phyloP scores from a whole-genome alignment of 495 filamentous ascomycete genomes.

The Paragyromitra xinjiangensis region DNA sequence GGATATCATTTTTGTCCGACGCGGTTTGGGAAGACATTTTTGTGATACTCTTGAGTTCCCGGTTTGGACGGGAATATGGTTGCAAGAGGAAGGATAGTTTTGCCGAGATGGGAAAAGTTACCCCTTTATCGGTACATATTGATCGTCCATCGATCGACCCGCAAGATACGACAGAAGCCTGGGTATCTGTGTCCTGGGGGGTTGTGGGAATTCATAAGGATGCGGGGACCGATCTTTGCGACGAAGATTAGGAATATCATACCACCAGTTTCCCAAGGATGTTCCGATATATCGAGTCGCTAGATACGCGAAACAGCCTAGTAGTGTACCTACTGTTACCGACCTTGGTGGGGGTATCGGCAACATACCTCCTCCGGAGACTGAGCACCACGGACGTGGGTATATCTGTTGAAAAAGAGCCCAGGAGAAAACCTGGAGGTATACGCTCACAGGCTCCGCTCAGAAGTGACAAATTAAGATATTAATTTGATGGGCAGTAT shows the following conservation, averaged over 20 bases:
- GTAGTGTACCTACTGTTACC: slow-evolving; percentile 6
- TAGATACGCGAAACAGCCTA: background rate
- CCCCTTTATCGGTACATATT: background rate
- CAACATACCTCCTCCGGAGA: background rate
- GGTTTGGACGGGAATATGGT: too few relatives aligned
- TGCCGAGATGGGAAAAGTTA: background rate
- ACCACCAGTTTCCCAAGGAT: background rate
- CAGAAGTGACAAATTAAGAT: background rate
- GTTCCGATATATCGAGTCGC: background rate
- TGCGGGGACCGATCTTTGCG: background rate
- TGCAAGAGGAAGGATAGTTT: background rate
- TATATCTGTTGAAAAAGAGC: background rate
- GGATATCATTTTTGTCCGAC: background rate
- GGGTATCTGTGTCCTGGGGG: background rate
- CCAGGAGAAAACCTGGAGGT: slow-evolving; percentile 59
- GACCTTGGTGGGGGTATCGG: background rate
- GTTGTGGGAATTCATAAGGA: background rate
- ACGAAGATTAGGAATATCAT: background rate
- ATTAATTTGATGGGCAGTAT: slow-evolving; percentile 63
- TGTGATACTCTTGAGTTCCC: too few relatives aligned
- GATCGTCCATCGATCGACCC: background rate
- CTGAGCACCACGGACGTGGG: background rate
- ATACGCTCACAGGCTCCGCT: slow-evolving; percentile 10
- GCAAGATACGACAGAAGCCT: too few relatives aligned
- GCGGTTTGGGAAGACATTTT: too few relatives aligned